phyloP scores from a whole-genome alignment of 1,284 basidiomycete genomes.

The Boletellus deceptivus region DNA sequence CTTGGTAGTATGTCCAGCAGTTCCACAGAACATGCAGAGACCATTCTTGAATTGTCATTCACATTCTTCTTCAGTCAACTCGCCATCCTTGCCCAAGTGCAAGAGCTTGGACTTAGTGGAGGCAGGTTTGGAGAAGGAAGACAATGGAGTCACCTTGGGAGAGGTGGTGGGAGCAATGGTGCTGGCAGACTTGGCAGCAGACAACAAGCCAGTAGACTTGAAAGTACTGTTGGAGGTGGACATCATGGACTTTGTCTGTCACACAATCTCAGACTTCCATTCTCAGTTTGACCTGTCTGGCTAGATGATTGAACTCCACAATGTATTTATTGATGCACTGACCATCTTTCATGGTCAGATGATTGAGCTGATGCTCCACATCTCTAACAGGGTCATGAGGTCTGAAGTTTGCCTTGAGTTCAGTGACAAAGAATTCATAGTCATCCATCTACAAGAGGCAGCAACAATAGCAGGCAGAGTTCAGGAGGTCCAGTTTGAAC shows the following conservation, averaged over 20 bases:
- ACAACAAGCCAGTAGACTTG: too few relatives aligned
- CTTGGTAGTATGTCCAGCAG: background rate
- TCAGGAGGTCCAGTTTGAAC: too few relatives aligned
- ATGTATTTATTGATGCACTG: too few relatives aligned
- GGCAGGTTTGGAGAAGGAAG: background rate
- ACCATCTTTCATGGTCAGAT: too few relatives aligned
- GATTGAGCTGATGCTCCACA: too few relatives aligned
- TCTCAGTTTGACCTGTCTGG: background rate
- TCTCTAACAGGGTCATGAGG: too few relatives aligned
- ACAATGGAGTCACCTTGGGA: background rate
- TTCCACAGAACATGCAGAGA: background rate
- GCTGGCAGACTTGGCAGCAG: too few relatives aligned
- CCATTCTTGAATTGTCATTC: background rate
- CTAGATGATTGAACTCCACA: background rate
- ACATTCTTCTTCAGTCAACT: background rate
- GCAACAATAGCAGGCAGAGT: too few relatives aligned
- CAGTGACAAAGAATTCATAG: too few relatives aligned
- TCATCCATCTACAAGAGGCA: too few relatives aligned
- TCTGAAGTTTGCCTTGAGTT: too few relatives aligned
- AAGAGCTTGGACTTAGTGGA: background rate
- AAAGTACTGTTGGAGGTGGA: background rate
- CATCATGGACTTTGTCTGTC: background rate
- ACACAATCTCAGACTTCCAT: too few relatives aligned
- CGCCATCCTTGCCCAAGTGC: background rate
- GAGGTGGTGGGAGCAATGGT: background rate